phyloP scores from a whole-genome alignment of 768 basidiomycete genomes.

The Coprinopsis sp. region DNA sequence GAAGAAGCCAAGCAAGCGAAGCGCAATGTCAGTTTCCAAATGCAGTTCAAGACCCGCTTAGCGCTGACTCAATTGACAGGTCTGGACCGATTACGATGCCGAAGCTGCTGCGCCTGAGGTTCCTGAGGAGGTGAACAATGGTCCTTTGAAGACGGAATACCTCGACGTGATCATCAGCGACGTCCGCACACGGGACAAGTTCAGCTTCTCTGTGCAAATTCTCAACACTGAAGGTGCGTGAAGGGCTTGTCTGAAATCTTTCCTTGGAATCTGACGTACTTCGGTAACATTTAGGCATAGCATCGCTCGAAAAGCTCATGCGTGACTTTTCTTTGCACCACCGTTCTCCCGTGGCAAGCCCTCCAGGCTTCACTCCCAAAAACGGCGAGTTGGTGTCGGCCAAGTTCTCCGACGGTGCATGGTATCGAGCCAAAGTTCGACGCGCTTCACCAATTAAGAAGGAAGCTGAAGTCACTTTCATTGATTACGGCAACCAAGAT shows the following conservation, averaged over 20 bases:
- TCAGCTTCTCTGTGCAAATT: slow-evolving; percentile 89
- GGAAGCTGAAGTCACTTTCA: slow-evolving; percentile 93
- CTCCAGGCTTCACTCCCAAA: slow-evolving; percentile 73
- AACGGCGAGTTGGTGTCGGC: slow-evolving; percentile 90
- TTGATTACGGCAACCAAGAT: slow-evolving; percentile 95
- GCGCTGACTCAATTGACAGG: slow-evolving; percentile 36
- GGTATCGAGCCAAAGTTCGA: slow-evolving; percentile 94
- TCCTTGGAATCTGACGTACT: slow-evolving; percentile 1
- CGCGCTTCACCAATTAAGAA: slow-evolving; percentile 84
- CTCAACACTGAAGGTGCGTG: slow-evolving; percentile 83
- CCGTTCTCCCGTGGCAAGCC: slow-evolving; percentile 50
- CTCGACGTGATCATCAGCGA: slow-evolving; percentile 92
- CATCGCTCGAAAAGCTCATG: slow-evolving; percentile 91
- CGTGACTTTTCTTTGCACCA: slow-evolving; percentile 88
- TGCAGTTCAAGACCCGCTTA: background rate
- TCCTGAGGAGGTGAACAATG: slow-evolving; percentile 39
- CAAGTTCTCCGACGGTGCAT: slow-evolving; percentile 88
- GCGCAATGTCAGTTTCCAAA: slow-evolving; percentile 56
- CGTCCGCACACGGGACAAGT: slow-evolving; percentile 65
- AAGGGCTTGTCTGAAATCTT: background rate
- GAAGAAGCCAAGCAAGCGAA: slow-evolving; percentile 76
- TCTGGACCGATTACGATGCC: slow-evolving; percentile 85
- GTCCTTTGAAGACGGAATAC: slow-evolving; percentile 75
- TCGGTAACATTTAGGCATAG: slow-evolving; percentile 58
- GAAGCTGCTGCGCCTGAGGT: slow-evolving; percentile 42